Evolutionary conservation across 2,329 filamentous ascomycete species (phyloP), one percentile per base, ranked within the genome.

Genomic region (Ceratocystis cubensis): DNA sequence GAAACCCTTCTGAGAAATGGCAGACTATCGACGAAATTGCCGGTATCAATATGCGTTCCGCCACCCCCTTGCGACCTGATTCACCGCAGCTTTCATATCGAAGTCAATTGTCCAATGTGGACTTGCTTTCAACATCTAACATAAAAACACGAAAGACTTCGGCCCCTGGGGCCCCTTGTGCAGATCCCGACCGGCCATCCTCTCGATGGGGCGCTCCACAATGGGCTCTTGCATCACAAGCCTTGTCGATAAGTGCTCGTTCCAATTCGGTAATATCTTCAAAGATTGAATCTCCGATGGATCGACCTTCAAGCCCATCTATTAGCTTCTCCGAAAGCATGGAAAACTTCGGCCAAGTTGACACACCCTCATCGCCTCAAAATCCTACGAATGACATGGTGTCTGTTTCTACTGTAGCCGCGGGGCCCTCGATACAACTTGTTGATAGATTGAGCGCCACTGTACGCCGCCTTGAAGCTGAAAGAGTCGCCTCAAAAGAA

Each of bases 361-460:
- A 84, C 62, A 80, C 77, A 17, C 77, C 80, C 1, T 81, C 81
- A 0, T 88, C 85, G 2, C 86, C 86, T 0, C 84, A 85, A 48
- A 85, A 87, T 67, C 84, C 88, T 5, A 82, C 89, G 68, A 88
- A 91, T 71, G 92, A 96, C 72, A 88, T 96, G 78, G 83, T 94
- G 37, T 95, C 90, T 1, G 89, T 90, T 5, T 96, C 91, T 0
- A 96, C 93, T 0, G 88, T 91, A 7, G 93, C 87, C 0, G 92
- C 93, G 0, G 94, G 94, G 0, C 94, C 94, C 0, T 93, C 88
- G 0, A 93, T 99, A 1, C 93, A 97, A 76, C 83, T 99, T 0
- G 92, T 99, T 17, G 94, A 97, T 76, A 85, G 93, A 65, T 96
- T 99, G 90, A 95, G 89, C 72, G 90, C 92, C 2, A 90, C 91